Percentiles rank a stretch among this genome's conserved stretches.
Conservation (phyloP, 1,284 basidiomycete species). For the Meira nashicola region DNA sequence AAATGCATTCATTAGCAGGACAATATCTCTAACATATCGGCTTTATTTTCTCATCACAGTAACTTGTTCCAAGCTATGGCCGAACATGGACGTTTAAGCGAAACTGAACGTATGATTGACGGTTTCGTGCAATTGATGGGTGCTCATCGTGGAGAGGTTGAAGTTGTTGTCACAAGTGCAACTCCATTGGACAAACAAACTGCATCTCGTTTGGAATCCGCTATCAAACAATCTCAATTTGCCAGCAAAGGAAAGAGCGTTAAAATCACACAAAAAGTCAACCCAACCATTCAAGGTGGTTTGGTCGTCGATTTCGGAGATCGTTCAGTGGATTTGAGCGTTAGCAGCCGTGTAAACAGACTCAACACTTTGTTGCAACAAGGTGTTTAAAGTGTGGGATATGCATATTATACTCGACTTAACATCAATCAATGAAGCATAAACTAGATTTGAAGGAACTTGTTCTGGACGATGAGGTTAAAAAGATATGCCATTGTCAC, state of each 20-base stretch:
- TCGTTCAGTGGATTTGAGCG: constrained; percentile 93
- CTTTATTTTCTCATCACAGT: constrained; percentile 14
- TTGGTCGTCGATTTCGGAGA: constrained; percentile 95
- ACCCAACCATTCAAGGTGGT: constrained; percentile 58
- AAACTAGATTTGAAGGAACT: no score
- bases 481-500: background rate
- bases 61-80: constrained; percentile 87
- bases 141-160: constrained; percentile 86
- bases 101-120: constrained; percentile 80
- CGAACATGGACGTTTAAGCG: constrained; percentile 83
- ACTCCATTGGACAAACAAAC: constrained; percentile 55
- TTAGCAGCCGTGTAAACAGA: constrained; percentile 86
- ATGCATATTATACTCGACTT: background rate
- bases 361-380: constrained; percentile 72
- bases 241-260: constrained; percentile 47
- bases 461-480: background rate
- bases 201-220: constrained; percentile 44
- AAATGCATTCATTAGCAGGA: constrained; percentile 4
- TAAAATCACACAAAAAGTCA: constrained; percentile 50
- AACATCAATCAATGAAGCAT: no score
- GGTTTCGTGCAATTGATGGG: constrained; percentile 86
- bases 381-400: constrained; percentile 8
- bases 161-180: constrained; percentile 76
- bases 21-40: background rate
- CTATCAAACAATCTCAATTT: constrained; percentile 46